These are phyloP conservation scores for Thraustochytrium striatum DNA, from an alignment of 352 stramenopile genomes.

Conservation along the genomic window DNA sequence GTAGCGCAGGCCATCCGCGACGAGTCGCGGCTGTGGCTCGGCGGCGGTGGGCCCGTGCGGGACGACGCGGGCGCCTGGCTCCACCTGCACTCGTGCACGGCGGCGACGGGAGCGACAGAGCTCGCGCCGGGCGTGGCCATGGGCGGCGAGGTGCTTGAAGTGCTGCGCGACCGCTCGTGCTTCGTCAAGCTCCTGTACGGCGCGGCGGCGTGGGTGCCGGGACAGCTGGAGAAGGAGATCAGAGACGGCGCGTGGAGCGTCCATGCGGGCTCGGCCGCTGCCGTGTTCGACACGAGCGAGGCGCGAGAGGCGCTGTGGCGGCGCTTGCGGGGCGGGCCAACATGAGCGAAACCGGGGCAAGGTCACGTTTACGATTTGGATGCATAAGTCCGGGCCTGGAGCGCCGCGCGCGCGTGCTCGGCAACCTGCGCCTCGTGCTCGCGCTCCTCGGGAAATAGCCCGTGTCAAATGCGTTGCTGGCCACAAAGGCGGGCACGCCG, in stretches of 20 bases:
- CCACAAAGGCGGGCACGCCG: constrained; percentile 1
- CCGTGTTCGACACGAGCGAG: not conserved
- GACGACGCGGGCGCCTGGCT: not conserved
- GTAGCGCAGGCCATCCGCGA: not conserved
- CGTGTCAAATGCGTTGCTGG: not conserved
- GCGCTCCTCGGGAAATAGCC: not conserved
- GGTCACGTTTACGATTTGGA: not conserved
- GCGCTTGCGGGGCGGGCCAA: not conserved
- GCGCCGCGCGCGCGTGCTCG: not conserved
- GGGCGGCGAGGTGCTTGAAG: constrained; percentile 12
- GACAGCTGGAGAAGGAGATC: constrained; percentile 9
- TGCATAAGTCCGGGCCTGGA: not conserved
- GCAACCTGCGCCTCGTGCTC: not conserved
- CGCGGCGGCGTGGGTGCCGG: constrained; percentile 18
- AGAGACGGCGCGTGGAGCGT: not conserved
- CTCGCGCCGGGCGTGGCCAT: not conserved
- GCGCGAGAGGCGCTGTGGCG: not conserved
- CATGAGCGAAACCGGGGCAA: not conserved
- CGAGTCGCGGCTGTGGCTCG: not conserved
- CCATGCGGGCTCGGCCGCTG: not conserved
- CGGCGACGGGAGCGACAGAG: not conserved
- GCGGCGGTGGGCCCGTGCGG: constrained; percentile 1
- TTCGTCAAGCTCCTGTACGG: constrained; percentile 36
- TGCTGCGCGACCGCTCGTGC: not conserved
- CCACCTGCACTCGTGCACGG: not conserved